phyloP scores from a whole-genome alignment of 83 land plant genomes.

The Thuja plicata region DNA sequence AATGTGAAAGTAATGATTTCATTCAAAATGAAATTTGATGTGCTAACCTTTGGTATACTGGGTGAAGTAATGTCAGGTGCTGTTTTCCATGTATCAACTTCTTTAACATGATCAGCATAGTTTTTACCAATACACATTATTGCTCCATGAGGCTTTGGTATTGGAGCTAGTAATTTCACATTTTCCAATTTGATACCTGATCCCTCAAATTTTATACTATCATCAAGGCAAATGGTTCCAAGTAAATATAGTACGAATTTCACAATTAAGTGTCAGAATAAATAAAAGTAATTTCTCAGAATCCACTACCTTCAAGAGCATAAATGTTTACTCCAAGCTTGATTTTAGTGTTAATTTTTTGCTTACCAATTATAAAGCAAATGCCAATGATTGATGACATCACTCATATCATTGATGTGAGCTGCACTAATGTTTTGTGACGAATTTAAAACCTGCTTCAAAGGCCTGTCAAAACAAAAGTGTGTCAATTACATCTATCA shows the following conservation, averaged over 20 bases:
- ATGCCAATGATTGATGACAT: conserved; percentile 27
- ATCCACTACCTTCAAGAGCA: neutral
- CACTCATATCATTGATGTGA: conserved; percentile 22
- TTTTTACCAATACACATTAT: conserved; percentile 59
- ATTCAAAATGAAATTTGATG: neutral
- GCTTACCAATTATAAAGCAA: conserved; percentile 14
- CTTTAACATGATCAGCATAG: conserved; percentile 47
- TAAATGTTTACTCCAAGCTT: neutral
- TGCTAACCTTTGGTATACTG: conserved; percentile 46
- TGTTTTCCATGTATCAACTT: conserved; percentile 50
- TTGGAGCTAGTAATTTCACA: conserved; percentile 38
- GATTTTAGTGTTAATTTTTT: neutral
- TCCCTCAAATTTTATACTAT: conserved; percentile 29
- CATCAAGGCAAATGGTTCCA: conserved; percentile 13
- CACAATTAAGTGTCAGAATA: neutral
- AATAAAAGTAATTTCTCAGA: neutral
- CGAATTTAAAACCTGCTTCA: conserved; percentile 15
- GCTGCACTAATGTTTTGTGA: neutral
- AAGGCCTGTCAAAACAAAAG: conserved; percentile 25
- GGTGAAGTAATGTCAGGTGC: conserved; percentile 43
- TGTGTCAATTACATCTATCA: neutral
- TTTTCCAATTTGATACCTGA: conserved; percentile 22
- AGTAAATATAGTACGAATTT: conserved; percentile 1
- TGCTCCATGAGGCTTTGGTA: conserved; percentile 41
- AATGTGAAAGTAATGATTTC: neutral